Conservation (phyloP, 2,329 filamentous ascomycete species). For the Ophiostoma himal-ulmi region DNA sequence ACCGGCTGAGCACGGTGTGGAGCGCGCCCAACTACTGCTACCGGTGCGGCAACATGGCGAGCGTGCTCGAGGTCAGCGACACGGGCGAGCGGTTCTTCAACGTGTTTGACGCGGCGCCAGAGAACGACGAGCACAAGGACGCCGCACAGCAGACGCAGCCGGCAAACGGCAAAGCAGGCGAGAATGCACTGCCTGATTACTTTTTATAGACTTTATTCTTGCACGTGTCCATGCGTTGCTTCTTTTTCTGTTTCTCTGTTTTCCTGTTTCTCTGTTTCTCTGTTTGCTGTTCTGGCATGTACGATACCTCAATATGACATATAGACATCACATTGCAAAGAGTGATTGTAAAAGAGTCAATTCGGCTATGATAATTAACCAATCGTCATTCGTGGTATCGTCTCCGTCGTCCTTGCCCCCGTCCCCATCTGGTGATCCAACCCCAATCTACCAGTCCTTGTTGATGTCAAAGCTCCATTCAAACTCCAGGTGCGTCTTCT, state of each 20-base stretch:
- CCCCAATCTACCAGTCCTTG: conserved; percentile 73
- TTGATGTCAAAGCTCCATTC: conserved; percentile 95
- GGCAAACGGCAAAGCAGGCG: conserved; percentile 47
- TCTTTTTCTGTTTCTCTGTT: neutral
- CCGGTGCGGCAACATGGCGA: conserved; percentile 93
- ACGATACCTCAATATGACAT: conserved; percentile 8
- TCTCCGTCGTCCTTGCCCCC: too few relatives aligned
- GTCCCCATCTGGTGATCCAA: too few relatives aligned
- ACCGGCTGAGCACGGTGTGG: conserved; percentile 93
- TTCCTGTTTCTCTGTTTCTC: neutral
- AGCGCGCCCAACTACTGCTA: conserved; percentile 96
- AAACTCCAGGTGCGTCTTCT: conserved; percentile 82
- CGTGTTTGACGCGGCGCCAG: conserved; percentile 92
- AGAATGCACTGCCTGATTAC: conserved; percentile 62
- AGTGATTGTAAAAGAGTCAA: neutral
- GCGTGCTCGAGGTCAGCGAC: conserved; percentile 92
- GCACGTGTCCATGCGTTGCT: too few relatives aligned
- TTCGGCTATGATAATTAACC: conserved; percentile 2
- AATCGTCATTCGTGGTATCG: conserved; percentile 11
- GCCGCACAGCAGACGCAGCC: conserved; percentile 51
- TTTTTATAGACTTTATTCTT: conserved; percentile 51
- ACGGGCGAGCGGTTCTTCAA: conserved; percentile 93
- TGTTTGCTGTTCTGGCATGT: conserved; percentile 7
- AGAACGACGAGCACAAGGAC: conserved; percentile 89
- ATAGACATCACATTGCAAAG: conserved; percentile 1